Conservation (phyloP, 2,329 filamentous ascomycete genomes). For the Anisogramma anomala region DNA sequence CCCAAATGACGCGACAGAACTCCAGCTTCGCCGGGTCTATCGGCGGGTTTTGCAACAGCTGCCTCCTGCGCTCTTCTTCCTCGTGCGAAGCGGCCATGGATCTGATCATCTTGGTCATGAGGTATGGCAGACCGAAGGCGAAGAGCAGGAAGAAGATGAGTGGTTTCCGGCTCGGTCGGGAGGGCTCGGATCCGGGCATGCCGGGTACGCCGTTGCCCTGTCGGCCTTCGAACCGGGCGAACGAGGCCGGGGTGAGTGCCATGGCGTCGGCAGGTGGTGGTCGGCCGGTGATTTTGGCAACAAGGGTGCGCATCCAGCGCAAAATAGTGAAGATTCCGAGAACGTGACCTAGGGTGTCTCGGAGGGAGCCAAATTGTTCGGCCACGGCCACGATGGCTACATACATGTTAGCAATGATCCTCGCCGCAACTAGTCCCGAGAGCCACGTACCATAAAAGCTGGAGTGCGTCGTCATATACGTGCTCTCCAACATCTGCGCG, state of each 20-base stretch:
- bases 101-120: constrained; percentile 93
- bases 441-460: constrained; percentile 82
- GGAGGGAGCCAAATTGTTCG: constrained; percentile 88
- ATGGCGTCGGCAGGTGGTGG: constrained; percentile 79
- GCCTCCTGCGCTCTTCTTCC: constrained; percentile 58
- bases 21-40: constrained; percentile 86
- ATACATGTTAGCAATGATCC: constrained; percentile 9
- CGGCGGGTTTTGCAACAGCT: constrained; percentile 40
- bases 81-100: constrained; percentile 74
- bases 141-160: constrained; percentile 92
- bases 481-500: constrained; percentile 98
- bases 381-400: constrained; percentile 91
- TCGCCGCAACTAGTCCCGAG: neutral
- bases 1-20: constrained; percentile 89
- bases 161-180: constrained; percentile 81
- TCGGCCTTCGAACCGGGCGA: constrained; percentile 77
- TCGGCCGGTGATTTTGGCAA: constrained; percentile 86
- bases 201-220: constrained; percentile 47
- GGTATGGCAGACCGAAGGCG: constrained; percentile 87
- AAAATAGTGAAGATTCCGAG: constrained; percentile 92
- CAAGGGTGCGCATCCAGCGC: constrained; percentile 82
- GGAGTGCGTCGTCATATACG: constrained; percentile 98
- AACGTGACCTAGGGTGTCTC: constrained; percentile 85
- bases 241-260: constrained; percentile 78
- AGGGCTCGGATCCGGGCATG: constrained; percentile 25